Evolutionary conservation across 2,329 filamentous ascomycete genomes (phyloP).

Genomic region (Conoideocrella luteorostrata): DNA sequence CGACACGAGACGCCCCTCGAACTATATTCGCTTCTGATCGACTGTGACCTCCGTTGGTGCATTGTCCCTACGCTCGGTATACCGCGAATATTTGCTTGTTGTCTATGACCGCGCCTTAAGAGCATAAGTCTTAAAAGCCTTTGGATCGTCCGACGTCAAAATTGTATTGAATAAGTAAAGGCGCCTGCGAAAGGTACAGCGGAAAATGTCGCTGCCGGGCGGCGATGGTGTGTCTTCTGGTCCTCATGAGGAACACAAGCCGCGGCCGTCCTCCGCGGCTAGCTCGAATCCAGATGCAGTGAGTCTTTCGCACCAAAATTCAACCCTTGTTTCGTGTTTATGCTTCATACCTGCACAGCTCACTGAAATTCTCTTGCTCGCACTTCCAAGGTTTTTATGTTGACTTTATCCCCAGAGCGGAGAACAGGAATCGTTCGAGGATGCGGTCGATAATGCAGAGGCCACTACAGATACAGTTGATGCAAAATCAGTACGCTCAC

Average conservation of each 20-base stretch:
- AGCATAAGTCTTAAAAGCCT: neutral
- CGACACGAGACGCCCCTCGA: neutral
- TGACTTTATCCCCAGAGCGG: constrained; percentile 19
- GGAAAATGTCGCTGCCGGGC: constrained; percentile 28
- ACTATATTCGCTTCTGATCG: too few species aligned
- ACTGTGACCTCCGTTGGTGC: too few species aligned
- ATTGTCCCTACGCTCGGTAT: neutral
- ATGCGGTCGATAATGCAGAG: constrained; percentile 58
- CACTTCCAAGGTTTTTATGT: neutral
- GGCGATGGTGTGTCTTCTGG: constrained; percentile 21
- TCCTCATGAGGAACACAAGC: constrained; percentile 15
- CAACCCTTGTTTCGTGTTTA: neutral
- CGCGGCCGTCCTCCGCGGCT: constrained; percentile 23
- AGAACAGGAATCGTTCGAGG: constrained; percentile 59
- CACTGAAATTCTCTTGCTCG: neutral
- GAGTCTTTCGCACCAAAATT: constrained; percentile 12
- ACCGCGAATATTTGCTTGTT: neutral
- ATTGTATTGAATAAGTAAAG: neutral
- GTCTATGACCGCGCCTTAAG: constrained; percentile 12
- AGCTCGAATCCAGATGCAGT: constrained; percentile 23
- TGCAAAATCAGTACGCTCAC: constrained; percentile 55
- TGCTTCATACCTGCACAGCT: too few species aligned
- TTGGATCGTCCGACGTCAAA: neutral
- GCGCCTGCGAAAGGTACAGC: constrained; percentile 8
- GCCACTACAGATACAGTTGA: constrained; percentile 58